Percentiles rank a stretch among this genome's conserved stretches.
Conservation (phyloP, 208 protist species). For the Trypanosomatidae sp. region DNA sequence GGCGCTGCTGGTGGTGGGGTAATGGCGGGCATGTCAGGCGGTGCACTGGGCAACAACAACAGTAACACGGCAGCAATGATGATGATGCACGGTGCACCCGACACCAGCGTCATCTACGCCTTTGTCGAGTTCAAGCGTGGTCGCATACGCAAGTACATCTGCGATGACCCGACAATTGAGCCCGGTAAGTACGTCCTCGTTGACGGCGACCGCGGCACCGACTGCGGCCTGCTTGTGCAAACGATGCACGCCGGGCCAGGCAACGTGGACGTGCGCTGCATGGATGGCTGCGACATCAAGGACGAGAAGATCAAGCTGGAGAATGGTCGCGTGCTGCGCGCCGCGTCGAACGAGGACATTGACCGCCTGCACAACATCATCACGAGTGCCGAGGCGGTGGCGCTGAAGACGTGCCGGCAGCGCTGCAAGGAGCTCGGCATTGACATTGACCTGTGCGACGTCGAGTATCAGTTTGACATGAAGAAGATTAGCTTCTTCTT, state of each 20-base stretch:
- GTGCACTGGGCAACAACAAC: too few species aligned
- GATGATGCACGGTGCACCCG: too few species aligned
- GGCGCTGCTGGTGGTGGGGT: too few species aligned
- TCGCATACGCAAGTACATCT: slow-evolving; percentile 53
- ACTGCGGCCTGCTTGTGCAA: slow-evolving; percentile 81
- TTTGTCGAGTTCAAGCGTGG: slow-evolving; percentile 82
- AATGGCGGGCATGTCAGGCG: too few species aligned
- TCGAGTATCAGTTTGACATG: slow-evolving; percentile 89
- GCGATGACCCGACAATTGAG: slow-evolving; percentile 13
- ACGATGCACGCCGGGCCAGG: slow-evolving; percentile 20
- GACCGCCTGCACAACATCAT: slow-evolving; percentile 68
- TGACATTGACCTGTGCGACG: slow-evolving; percentile 65
- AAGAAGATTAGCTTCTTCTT: slow-evolving; percentile 92
- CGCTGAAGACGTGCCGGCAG: slow-evolving; percentile 77
- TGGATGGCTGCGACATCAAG: slow-evolving; percentile 55
- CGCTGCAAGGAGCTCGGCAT: slow-evolving; percentile 69
- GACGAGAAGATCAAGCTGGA: slow-evolving; percentile 70
- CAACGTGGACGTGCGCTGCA: slow-evolving; percentile 31
- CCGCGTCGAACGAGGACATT: slow-evolving; percentile 55
- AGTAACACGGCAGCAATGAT: too few species aligned
- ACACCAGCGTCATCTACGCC: slow-evolving; percentile 27
- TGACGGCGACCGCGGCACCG: slow-evolving; percentile 74
- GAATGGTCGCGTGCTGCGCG: slow-evolving; percentile 51
- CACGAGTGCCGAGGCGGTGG: slow-evolving; percentile 59
- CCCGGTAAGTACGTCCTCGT: slow-evolving; percentile 80